These are phyloP conservation scores for Penicillium thymicola DNA, from an alignment of 2,329 filamentous ascomycete species.

Conservation along the genomic window DNA sequence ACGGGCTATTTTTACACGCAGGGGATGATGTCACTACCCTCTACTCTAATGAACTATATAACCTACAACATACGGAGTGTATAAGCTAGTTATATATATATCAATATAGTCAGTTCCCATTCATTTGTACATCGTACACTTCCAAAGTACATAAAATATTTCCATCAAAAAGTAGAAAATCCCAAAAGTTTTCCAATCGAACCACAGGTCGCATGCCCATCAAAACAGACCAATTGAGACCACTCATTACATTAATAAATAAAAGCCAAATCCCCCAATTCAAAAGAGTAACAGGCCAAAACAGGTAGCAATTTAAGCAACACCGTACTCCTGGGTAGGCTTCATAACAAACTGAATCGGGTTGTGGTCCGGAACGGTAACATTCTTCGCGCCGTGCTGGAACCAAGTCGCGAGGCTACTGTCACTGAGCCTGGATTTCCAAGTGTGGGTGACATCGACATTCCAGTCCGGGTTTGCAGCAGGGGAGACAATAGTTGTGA, in stretches of 20 bases:
- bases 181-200: neutral
- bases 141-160: neutral
- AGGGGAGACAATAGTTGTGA: conserved; percentile 22
- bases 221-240: neutral
- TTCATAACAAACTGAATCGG: conserved; percentile 3
- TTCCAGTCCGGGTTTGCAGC: conserved; percentile 24
- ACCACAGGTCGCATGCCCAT: neutral
- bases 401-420: conserved; percentile 9
- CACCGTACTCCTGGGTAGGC: conserved; percentile 9
- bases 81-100: too few species aligned
- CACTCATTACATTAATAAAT: conserved; percentile 1
- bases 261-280: neutral
- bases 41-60: too few species aligned
- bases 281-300: neutral
- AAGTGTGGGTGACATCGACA: conserved; percentile 28
- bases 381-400: conserved; percentile 6
- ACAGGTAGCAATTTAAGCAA: neutral
- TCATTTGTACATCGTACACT: conserved; percentile 2
- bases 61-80: too few species aligned
- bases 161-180: neutral
- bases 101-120: neutral
- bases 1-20: neutral
- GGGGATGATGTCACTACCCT: conserved; percentile 6
- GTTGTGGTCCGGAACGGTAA: neutral
- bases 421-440: conserved; percentile 17